These are phyloP conservation scores for Fusarium sororula DNA, from an alignment of 2,329 filamentous ascomycete species.

Conservation along the genomic window DNA sequence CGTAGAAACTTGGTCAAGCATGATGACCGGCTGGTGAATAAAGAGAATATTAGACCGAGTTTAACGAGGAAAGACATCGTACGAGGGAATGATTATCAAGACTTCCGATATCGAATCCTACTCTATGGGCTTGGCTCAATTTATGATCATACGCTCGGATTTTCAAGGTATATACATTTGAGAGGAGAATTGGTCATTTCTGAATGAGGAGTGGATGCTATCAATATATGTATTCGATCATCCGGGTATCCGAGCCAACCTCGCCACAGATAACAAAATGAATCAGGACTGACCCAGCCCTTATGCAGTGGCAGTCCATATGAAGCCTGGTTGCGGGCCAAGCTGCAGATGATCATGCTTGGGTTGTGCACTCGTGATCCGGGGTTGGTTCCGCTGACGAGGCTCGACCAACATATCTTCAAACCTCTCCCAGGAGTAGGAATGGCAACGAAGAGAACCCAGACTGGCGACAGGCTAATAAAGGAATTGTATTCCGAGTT, in stretches of 20 bases:
- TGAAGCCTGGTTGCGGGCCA: not conserved
- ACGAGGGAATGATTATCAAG: not conserved
- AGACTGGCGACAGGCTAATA: not conserved
- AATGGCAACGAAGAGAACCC: fast-evolving
- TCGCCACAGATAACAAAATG: not conserved
- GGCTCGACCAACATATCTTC: not conserved
- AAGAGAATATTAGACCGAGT: not conserved
- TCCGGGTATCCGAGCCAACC: not conserved
- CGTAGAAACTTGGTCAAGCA: not conserved
- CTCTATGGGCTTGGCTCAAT: fast-evolving
- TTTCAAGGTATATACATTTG: not conserved
- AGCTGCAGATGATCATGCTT: not conserved
- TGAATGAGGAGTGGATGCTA: not conserved
- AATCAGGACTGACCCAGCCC: not conserved
- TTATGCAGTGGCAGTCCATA: not conserved
- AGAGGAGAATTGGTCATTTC: not conserved
- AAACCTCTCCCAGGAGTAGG: not conserved
- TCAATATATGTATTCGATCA: not conserved
- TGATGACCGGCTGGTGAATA: not conserved
- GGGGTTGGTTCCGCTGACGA: not conserved
- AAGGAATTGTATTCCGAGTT: not conserved
- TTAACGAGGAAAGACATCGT: not conserved
- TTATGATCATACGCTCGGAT: not conserved
- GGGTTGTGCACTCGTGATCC: not conserved
- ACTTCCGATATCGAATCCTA: not conserved